Base-by-base conservation (phyloP, 2,329 filamentous ascomycete genomes). In the Westerdykella ornata region DNA sequence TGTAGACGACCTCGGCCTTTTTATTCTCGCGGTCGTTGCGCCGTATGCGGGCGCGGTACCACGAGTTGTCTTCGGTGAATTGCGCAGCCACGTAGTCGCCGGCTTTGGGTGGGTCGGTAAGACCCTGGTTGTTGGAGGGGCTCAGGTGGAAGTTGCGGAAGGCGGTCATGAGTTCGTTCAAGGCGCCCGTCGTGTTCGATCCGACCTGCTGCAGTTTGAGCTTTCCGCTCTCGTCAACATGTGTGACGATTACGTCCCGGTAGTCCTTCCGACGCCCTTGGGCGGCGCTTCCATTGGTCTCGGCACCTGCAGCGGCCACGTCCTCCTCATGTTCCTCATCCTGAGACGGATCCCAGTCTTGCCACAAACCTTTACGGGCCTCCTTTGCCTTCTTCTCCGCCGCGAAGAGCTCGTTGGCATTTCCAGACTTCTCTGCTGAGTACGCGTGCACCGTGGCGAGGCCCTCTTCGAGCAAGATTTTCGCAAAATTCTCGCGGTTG, bases 401-500 rank as follows among this genome's bases (percentile, higher is more conserved):
- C 9, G 84, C 84, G 58, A 90, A 82, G 7, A 97, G 80, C 69
- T 97, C 90, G 29, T 77, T 80, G 11, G 85, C 83, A 60, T 96
- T 92, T 49, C 89, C 90, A 13, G 87, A 85, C 73, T 94, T 94
- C 71, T 98, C 90, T 0, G 92, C 92, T 17, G 90, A 96, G 71
- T 95, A 97, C 42, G 84, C 81, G 65, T 97, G 90, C 13, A 98
- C 90, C 15, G 84, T 84, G 13, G 92, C 90, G 20, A 96, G 76
- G 47, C 92, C 92, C 68, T 98, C 92, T 67, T 97, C 92, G 1
- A 98, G 81, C 1, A 98, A 77, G 2, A 87, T 68, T 73, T 95
- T 96, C 58, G 89, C 87, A 61, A 98, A 94, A 72, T 86, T 97
- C 69, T 97, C 90, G 39, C 89, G 85, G 73, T 88, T 90, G 65